phyloP scores from a whole-genome alignment of 805 yeast species.

The Wickerhamiella alocasiicola region DNA sequence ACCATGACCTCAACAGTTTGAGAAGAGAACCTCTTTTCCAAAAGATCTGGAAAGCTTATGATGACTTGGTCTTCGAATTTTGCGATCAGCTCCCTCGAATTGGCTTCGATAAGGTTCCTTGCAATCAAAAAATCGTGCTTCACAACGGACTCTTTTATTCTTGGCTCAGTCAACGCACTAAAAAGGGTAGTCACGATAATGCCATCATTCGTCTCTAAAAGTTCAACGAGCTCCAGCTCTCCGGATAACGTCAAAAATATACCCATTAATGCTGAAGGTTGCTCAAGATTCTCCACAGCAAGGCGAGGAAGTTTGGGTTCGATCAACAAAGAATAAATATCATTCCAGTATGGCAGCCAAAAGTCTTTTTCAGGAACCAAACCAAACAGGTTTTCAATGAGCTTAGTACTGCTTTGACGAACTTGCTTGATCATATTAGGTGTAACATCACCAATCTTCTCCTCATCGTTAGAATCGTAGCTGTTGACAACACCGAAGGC shows the following conservation, averaged over 20 bases:
- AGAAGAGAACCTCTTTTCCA: conserved; percentile 14
- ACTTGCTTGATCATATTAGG: conserved; percentile 37
- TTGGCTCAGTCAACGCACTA: conserved; percentile 37
- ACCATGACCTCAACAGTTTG: conserved; percentile 13
- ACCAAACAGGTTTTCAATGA: conserved; percentile 45
- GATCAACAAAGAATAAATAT: conserved; percentile 43
- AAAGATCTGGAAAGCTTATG: conserved; percentile 7
- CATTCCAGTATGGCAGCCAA: conserved; percentile 42
- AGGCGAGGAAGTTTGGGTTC: conserved; percentile 55
- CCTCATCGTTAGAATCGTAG: conserved; percentile 5
- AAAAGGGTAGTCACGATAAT: conserved; percentile 46
- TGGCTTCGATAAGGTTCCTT: conserved; percentile 15
- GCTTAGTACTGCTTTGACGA: conserved; percentile 56
- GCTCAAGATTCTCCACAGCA: conserved; percentile 67
- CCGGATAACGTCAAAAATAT: conserved; percentile 50
- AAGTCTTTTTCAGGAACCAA: conserved; percentile 37
- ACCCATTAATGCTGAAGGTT: conserved; percentile 64
- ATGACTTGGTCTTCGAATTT: not conserved
- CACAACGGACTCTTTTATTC: conserved; percentile 58
- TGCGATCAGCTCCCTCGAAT: not conserved
- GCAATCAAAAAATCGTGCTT: conserved; percentile 43
- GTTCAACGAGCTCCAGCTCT: conserved; percentile 34
- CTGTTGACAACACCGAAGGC: conserved; percentile 31
- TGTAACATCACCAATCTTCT: conserved; percentile 15
- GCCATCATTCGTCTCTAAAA: conserved; percentile 44